Base-by-base conservation (phyloP, 2,329 filamentous ascomycete genomes). In the Trichoderma guizhouense region DNA sequence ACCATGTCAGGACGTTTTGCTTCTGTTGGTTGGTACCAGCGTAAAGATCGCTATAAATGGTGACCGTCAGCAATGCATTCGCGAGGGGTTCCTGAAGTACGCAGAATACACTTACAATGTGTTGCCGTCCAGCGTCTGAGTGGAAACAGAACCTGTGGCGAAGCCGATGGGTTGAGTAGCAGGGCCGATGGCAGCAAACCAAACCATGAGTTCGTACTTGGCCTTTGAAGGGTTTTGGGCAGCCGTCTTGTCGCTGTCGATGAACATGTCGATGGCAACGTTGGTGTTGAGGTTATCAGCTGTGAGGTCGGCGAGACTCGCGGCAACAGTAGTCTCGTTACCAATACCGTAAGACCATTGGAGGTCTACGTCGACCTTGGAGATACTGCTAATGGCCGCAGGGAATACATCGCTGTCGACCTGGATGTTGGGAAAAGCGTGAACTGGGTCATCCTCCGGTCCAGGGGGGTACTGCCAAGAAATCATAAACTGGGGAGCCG, bases 221-320 rank as follows among this genome's bases (percentile, higher is more conserved):
- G 87, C 84, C 5, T 80, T 79, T 1, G 77, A 77, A 55, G 82
- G 84, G 77, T 84, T 77, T 57, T 77, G 72, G 0, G 87, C 79
- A 0, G 77, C 82, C 1, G 73, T 75, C 69, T 82, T 76, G 76
- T 87, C 82, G 30, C 75, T 76, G 74, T 88, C 87, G 69, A 89
- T 78, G 78, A 89, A 89, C 83, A 89, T 87, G 80, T 89, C 87
- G 73, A 89, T 81, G 43, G 86, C 87, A 39, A 89, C 86, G 81
- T 89, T 89, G 77, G 86, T 80, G 74, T 87, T 86, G 72, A 87
- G 78, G 0, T 76, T 73, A n/a, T 79, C 77, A 0, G 78, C 72
- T 3, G 73, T 76, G 14, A 88, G 78, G 0, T 77, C 76, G 0
- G 77, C 43, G 3, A 78, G 72, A 71, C 83, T 79, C 2, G 83